A percentile compares a stretch with the other conserved stretches of the same genome.
Conservation (phyloP, 2,329 filamentous ascomycete species). For the Monilinia vaccinii-corymbosi region DNA sequence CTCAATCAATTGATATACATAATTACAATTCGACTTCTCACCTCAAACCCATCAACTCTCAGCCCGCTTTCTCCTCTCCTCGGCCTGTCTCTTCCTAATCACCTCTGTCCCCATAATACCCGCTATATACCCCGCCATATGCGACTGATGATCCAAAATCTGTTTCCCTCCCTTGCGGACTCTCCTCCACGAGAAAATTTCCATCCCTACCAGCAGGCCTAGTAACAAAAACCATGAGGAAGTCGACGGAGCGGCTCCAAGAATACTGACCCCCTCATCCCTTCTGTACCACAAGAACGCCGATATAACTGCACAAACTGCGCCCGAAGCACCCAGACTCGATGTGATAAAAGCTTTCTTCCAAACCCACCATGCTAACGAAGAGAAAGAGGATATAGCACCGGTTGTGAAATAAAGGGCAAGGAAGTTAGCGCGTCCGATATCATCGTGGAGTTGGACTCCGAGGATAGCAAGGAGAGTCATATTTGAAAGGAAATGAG, state of each 20-base stretch:
- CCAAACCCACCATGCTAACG: conserved; percentile 38
- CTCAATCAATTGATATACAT: not conserved
- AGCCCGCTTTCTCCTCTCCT: conserved; percentile 16
- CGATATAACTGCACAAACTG: conserved; percentile 49
- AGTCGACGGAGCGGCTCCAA: conserved; percentile 46
- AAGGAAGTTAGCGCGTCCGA: conserved; percentile 60
- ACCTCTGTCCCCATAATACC: conserved; percentile 25
- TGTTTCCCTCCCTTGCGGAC: conserved; percentile 2
- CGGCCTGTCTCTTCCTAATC: conserved; percentile 22
- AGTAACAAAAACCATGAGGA: conserved; percentile 47
- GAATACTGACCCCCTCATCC: conserved; percentile 46
- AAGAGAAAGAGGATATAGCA: conserved; percentile 48
- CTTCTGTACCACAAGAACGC: conserved; percentile 54
- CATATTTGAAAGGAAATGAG: conserved; percentile 59
- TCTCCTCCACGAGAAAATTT: conserved; percentile 35
- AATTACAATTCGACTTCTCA: not conserved
- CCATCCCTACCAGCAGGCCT: conserved; percentile 42
- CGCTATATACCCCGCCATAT: conserved; percentile 30
- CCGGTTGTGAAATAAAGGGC: conserved; percentile 56
- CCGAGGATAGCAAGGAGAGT: conserved; percentile 57
- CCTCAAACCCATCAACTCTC: not conserved
- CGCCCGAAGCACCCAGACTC: conserved; percentile 59
- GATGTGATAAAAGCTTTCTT: conserved; percentile 34
- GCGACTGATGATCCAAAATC: conserved; percentile 32
- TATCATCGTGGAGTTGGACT: conserved; percentile 56